Evolutionary conservation across 2,329 filamentous ascomycete species (phyloP), one percentile per base, ranked within the genome.

Genomic region (Coniochaeta pulveracea): DNA sequence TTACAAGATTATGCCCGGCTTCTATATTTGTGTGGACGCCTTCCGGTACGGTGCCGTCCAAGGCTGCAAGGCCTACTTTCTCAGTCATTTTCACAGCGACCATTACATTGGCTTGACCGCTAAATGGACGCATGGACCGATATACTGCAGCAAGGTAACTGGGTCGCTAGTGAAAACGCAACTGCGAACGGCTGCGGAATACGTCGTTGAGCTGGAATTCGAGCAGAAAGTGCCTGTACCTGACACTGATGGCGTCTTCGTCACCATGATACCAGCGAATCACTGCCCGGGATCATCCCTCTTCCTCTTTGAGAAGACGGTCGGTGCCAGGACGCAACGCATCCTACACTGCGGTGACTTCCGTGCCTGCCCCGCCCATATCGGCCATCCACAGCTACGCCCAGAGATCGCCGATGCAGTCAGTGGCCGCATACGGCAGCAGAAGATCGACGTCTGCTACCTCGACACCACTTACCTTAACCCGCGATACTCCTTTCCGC

Each of bases 41-140:
- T 94, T 98, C 49, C 77, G 89, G 14, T 98, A 96, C 49, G 91
- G 91, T 3, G 85, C 88, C 7, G 85, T 98, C 1, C 72, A 93
- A 50, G 88, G 85, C 1, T 94, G 88, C 53, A 80, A 83, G 34
- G 91, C 89, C 2, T 98, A 98, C 52, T 98, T 98, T 45, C 69
- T 98, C 9, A 95, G 88, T 46, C 91, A 98, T 51, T 98, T 96
- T 45, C 91, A 98, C 56, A 95, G 86, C 48, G 91, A 98, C 51
- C 91, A 98, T 52, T 98, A 98, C 47, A 77, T 95, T 21, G 91
- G 91, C 3, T 62, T 98, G 9, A 91, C 85, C 9, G 76, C 82
- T 6, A 85, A 69, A 19, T 98, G 91, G 91, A 75, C 66, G 24
- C 88, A 98, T 51, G 91, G 91, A 0, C 89, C 88, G 1, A 96